phyloP scores from a whole-genome alignment of 1,284 basidiomycete species.

The Ceratobasidium sp. region DNA sequence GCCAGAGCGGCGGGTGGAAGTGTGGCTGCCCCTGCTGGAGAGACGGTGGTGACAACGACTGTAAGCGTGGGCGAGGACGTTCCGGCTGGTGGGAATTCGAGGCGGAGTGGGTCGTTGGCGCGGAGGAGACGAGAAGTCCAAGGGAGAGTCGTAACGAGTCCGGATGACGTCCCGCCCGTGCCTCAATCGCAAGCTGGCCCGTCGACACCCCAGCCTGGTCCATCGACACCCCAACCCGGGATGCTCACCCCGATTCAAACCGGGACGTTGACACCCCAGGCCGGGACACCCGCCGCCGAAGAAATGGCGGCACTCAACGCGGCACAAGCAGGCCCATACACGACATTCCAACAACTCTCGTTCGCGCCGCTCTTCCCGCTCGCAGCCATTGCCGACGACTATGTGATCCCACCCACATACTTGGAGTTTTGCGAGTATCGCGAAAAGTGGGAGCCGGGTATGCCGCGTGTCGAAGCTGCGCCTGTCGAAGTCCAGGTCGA shows the following conservation, averaged over 20 bases:
- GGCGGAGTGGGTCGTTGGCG: conserved; percentile 15
- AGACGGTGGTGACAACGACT: conserved; percentile 39
- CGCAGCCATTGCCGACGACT: conserved; percentile 84
- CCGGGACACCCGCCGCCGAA: conserved; percentile 52
- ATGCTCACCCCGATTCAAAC: no score
- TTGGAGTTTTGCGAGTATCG: conserved; percentile 72
- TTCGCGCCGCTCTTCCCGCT: conserved; percentile 84
- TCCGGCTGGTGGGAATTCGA: background rate
- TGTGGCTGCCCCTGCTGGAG: conserved; percentile 49
- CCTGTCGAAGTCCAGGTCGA: conserved; percentile 44
- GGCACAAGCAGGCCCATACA: conserved; percentile 77
- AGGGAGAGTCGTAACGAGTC: conserved; percentile 4
- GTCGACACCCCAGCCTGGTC: background rate
- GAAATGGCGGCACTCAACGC: conserved; percentile 68
- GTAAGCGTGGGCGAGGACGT: conserved; percentile 5
- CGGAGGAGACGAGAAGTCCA: conserved; percentile 18
- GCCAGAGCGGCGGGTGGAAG: conserved; percentile 65
- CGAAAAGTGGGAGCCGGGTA: conserved; percentile 48
- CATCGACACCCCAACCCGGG: background rate
- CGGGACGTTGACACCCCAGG: background rate
- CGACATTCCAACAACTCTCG: conserved; percentile 83
- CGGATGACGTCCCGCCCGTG: conserved; percentile 7
- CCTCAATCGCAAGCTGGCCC: background rate
- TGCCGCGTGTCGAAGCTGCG: conserved; percentile 31
- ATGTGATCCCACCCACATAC: conserved; percentile 87